Percentiles rank a stretch among this genome's conserved stretches.
Conservation (phyloP, 2,329 filamentous ascomycete species). For the Colletotrichum cuscutae region DNA sequence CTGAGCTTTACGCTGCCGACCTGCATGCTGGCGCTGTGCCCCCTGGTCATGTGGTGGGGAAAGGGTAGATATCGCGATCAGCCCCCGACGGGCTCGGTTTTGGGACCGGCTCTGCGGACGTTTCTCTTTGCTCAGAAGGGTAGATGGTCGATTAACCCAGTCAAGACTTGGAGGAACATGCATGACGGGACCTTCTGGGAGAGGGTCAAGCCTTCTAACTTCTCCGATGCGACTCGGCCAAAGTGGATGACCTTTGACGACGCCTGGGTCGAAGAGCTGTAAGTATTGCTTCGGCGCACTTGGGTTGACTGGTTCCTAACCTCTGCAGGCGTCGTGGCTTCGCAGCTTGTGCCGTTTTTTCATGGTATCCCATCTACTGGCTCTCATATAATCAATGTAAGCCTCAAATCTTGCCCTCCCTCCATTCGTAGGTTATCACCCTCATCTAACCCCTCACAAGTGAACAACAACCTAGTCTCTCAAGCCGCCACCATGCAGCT, state of each 20-base stretch:
- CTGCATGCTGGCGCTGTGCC: conserved; percentile 70
- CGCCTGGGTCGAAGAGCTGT: conserved; percentile 79
- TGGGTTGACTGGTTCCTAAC: neutral
- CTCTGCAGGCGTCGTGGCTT: conserved; percentile 65
- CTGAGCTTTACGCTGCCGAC: conserved; percentile 76
- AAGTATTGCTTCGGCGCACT: neutral
- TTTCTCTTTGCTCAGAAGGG: conserved; percentile 73
- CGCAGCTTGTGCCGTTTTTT: conserved; percentile 74
- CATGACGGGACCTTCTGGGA: conserved; percentile 72
- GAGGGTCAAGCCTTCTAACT: conserved; percentile 73
- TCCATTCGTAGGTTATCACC: neutral
- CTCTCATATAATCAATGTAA: conserved; percentile 58
- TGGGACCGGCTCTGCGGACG: conserved; percentile 71
- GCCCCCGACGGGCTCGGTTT: conserved; percentile 74
- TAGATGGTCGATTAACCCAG: conserved; percentile 74
- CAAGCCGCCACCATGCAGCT: conserved; percentile 74
- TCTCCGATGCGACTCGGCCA: conserved; percentile 64
- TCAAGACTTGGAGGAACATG: conserved; percentile 67
- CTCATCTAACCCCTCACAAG: conserved; percentile 41
- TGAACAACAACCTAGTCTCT: conserved; percentile 68
- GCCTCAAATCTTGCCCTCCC: conserved; percentile 7
- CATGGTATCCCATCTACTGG: conserved; percentile 74
- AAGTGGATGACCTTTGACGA: conserved; percentile 84
- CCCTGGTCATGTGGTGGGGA: conserved; percentile 68
- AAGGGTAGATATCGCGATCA: conserved; percentile 67